A percentile compares a stretch with the other conserved stretches of the same genome.
Conservation (phyloP, 2,329 filamentous ascomycete genomes). For the Penicillium sp. region DNA sequence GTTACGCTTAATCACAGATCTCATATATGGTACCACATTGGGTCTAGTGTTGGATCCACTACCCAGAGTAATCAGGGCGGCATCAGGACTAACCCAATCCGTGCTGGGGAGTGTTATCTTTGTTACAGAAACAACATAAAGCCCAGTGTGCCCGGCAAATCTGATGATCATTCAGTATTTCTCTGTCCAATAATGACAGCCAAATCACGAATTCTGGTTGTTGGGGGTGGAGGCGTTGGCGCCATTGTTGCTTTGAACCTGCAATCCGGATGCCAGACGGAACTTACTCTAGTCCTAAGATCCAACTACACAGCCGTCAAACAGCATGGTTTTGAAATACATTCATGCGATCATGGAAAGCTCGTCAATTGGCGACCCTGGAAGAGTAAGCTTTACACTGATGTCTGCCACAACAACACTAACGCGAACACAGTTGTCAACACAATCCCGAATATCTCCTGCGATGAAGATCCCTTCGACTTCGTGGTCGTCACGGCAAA, state of each 20-base stretch:
- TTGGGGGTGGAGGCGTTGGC: slow-evolving; percentile 60
- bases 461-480: slow-evolving; percentile 44
- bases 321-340: slow-evolving; percentile 1
- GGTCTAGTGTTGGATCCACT: neutral
- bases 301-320: slow-evolving; percentile 51
- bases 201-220: slow-evolving; percentile 44
- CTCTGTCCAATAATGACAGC: neutral
- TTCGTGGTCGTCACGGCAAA: slow-evolving; percentile 61
- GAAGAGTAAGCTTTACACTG: neutral
- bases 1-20: neutral
- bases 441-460: slow-evolving; percentile 47
- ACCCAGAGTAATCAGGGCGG: no score
- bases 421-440: slow-evolving; percentile 42
- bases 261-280: slow-evolving; percentile 52
- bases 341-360: slow-evolving; percentile 5
- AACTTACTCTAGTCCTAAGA: slow-evolving; percentile 56
- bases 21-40: neutral
- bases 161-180: no score
- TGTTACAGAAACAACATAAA: no score
- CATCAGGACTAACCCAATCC: no score
- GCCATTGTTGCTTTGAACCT: slow-evolving; percentile 59
- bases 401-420: neutral
- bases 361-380: slow-evolving; percentile 1
- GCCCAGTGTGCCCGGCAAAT: no score
- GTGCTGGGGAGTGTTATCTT: no score